Conservation (phyloP, 768 basidiomycete genomes). For the Tremella yokohamensis region DNA sequence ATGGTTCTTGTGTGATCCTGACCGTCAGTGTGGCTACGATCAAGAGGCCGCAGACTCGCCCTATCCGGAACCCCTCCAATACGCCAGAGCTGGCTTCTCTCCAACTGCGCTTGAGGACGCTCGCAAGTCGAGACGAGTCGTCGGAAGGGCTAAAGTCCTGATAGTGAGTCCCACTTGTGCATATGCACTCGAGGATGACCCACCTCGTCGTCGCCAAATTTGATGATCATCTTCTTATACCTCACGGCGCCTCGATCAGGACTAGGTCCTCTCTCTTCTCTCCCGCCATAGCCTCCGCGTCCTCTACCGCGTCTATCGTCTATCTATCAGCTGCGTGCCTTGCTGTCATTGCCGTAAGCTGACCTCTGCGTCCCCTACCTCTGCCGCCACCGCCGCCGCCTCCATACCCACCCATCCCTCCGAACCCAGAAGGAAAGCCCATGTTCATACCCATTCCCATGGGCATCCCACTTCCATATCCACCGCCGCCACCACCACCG, state of each 20-base stretch:
- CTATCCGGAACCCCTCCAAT: constrained; percentile 50
- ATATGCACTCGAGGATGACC: constrained; percentile 9
- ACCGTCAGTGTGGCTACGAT: neutral
- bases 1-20: constrained; percentile 76
- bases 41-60: constrained; percentile 27
- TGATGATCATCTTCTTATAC: constrained; percentile 47
- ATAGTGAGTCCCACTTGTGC: neutral
- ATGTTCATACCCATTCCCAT: constrained; percentile 1
- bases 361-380: constrained; percentile 35
- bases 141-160: constrained; percentile 51
- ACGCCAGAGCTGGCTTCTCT: constrained; percentile 43
- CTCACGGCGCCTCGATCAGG: constrained; percentile 30
- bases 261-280: constrained; percentile 18
- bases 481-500: too few relatives aligned
- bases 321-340: constrained; percentile 15
- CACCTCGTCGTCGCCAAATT: constrained; percentile 48
- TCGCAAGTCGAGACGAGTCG: constrained; percentile 48
- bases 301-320: constrained; percentile 26
- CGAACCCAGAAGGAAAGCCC: neutral
- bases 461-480: neutral
- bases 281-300: constrained; percentile 16
- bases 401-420: constrained; percentile 22
- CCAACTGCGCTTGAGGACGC: constrained; percentile 44
- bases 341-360: too few relatives aligned
- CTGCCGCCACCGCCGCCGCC: constrained; percentile 21